Conservation (phyloP, 192 early-diverging fungal genomes). For the Coemansia umbellata region DNA sequence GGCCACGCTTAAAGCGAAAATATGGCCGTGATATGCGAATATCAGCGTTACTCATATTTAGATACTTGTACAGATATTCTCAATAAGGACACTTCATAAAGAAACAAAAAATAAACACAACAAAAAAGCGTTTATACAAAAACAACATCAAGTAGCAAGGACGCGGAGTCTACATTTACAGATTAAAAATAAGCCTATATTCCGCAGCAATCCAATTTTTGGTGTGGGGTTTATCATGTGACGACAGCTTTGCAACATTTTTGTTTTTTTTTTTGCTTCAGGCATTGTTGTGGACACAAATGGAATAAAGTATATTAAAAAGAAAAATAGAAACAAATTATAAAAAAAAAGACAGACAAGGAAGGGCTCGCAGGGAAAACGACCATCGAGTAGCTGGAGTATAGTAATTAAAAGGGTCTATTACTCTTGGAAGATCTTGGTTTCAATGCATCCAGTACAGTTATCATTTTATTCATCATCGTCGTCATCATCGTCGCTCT, state of each 20-base stretch:
- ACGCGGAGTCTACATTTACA: not conserved
- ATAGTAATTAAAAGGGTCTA: too few species aligned
- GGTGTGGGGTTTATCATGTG: not conserved
- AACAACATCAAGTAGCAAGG: not conserved
- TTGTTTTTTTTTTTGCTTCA: too few species aligned
- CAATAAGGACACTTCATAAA: too few species aligned
- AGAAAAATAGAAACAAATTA: too few species aligned
- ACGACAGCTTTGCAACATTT: not conserved
- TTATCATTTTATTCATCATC: conserved; percentile 4
- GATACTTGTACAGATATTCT: too few species aligned
- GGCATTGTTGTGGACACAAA: too few species aligned
- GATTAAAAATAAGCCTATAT: not conserved
- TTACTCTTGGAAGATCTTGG: not conserved
- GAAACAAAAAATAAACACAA: not conserved
- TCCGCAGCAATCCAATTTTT: not conserved
- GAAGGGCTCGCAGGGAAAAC: too few species aligned
- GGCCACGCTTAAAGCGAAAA: conserved; percentile 41
- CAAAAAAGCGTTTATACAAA: not conserved
- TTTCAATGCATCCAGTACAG: conserved; percentile 1
- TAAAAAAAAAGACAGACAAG: too few species aligned
- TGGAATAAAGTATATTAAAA: too few species aligned
- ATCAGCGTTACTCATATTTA: conserved; percentile 11
- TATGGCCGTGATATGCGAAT: conserved; percentile 22
- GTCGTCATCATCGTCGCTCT: conserved; percentile 34
- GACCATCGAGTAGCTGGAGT: too few species aligned